These are phyloP conservation scores for Edaphochlamys debaryana DNA, from an alignment of 139 green algal species.

Conservation along the genomic window DNA sequence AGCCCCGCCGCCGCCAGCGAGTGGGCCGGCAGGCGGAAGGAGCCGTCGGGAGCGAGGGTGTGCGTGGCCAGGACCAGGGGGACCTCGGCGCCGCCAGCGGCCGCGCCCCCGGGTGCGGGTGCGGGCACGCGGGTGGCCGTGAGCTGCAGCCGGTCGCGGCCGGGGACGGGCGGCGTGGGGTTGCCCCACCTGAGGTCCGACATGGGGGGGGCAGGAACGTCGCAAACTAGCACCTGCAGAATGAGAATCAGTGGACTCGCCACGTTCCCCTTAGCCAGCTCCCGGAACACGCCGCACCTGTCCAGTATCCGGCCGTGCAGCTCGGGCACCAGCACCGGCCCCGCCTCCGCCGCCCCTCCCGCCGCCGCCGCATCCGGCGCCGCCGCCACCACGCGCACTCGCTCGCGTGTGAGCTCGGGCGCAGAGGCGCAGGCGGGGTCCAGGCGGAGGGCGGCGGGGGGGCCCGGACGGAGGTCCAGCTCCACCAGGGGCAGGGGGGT, in stretches of 20 bases:
- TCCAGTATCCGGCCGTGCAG: slow-evolving; percentile 1
- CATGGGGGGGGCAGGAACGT: no score
- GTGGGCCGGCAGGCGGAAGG: not conserved
- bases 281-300: slow-evolving; percentile 9
- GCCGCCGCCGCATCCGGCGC: not conserved
- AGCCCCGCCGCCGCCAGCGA: not conserved
- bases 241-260: no score
- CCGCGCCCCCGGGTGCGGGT: no score
- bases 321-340: not conserved
- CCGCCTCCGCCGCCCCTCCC: not conserved
- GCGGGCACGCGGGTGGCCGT: no score
- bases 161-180: not conserved
- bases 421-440: no score
- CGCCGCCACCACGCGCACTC: not conserved
- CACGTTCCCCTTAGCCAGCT: no score
- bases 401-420: no score
- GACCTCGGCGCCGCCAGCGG: no score
- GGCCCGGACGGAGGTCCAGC: not conserved
- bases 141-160: not conserved
- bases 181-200: slow-evolving; percentile 14
- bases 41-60: not conserved
- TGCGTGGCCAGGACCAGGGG: no score
- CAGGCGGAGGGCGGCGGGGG: not conserved
- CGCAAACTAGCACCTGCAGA: no score
- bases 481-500: not conserved